phyloP scores from a whole-genome alignment of 2,329 filamentous ascomycete genomes.

The Phialophora expanda region DNA sequence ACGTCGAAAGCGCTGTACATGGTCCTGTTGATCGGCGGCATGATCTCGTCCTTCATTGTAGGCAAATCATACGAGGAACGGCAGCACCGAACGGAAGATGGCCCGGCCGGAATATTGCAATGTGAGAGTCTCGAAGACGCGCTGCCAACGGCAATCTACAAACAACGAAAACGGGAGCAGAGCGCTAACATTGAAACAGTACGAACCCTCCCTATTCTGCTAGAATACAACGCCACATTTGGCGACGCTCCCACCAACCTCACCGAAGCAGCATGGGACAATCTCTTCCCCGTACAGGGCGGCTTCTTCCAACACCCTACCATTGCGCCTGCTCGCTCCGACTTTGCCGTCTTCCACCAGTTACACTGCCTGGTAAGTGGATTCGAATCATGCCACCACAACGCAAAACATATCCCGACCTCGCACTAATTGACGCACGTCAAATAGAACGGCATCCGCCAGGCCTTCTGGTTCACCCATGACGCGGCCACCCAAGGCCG shows the following conservation, averaged over 20 bases:
- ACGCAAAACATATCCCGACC: too few relatives aligned
- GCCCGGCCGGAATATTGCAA: neutral
- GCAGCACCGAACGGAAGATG: neutral
- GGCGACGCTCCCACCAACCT: neutral
- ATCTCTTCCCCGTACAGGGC: neutral
- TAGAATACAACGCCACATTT: conserved; percentile 8
- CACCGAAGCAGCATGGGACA: conserved; percentile 4
- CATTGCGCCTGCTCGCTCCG: conserved; percentile 5
- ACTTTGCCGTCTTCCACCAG: conserved; percentile 11
- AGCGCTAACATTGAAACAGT: neutral
- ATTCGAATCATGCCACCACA: too few relatives aligned
- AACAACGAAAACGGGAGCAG: neutral
- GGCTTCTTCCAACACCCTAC: conserved; percentile 9
- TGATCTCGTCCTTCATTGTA: neutral
- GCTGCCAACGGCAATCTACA: neutral
- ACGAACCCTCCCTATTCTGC: neutral
- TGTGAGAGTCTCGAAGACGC: neutral
- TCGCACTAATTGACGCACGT: too few relatives aligned
- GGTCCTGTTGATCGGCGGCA: neutral
- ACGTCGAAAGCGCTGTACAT: neutral
- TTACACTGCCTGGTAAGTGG: conserved; percentile 1
- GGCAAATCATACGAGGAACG: neutral
- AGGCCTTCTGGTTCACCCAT: conserved; percentile 5
- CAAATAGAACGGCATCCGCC: conserved; percentile 8
- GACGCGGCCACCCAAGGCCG: neutral